Conservation (phyloP, 2,329 filamentous ascomycete genomes). For the Pseudogymnoascus sp. region DNA sequence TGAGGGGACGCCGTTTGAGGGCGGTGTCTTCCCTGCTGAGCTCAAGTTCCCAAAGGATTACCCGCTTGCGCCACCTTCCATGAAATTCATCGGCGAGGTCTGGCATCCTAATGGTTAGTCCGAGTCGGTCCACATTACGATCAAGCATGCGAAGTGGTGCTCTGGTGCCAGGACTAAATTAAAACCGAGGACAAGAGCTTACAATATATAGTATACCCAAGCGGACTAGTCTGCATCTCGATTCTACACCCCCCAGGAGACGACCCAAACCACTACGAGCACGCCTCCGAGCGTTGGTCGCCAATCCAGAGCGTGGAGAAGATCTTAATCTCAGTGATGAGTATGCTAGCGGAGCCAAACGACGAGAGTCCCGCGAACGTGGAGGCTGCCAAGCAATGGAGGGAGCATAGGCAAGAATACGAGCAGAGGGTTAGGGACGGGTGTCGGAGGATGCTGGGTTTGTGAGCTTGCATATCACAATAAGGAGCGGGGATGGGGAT, state of each 20-base stretch:
- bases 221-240: slow-evolving; percentile 92
- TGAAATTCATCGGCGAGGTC: slow-evolving; percentile 90
- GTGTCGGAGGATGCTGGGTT: slow-evolving; percentile 68
- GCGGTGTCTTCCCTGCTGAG: slow-evolving; percentile 89
- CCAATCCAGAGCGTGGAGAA: slow-evolving; percentile 97
- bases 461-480: slow-evolving; percentile 37
- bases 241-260: slow-evolving; percentile 94
- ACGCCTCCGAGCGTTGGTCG: slow-evolving; percentile 90
- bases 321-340: slow-evolving; percentile 94
- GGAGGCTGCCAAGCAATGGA: slow-evolving; percentile 93
- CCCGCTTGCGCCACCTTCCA: slow-evolving; percentile 87
- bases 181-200: not conserved
- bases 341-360: slow-evolving; percentile 95
- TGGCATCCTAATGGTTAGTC: slow-evolving; percentile 89
- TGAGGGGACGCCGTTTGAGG: slow-evolving; percentile 91
- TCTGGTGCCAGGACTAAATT: not conserved
- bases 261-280: slow-evolving; percentile 97
- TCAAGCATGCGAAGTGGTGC: not conserved
- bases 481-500: not conserved
- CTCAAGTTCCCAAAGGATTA: slow-evolving; percentile 95
- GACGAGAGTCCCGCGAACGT: slow-evolving; percentile 96
- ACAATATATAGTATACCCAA: slow-evolving; percentile 64
- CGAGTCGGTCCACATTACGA: not conserved
- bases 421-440: slow-evolving; percentile 77
- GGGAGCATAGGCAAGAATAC: slow-evolving; percentile 73